phyloP scores from a whole-genome alignment of 2,329 filamentous ascomycete genomes.

The Fusarium pseudoanthophilum region DNA sequence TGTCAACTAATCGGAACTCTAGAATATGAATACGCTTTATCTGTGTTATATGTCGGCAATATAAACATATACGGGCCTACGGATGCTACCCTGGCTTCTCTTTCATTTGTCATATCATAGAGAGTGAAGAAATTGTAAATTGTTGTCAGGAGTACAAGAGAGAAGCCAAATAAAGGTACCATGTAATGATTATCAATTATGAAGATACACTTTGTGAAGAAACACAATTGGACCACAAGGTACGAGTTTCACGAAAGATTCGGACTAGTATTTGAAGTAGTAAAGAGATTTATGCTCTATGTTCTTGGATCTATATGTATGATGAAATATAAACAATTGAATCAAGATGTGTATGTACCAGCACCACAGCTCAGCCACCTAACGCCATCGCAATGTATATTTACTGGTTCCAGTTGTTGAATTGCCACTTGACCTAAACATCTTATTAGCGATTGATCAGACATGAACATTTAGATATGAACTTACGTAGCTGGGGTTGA shows the following conservation, averaged over 20 bases:
- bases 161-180: neutral
- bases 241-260: neutral
- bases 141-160: neutral
- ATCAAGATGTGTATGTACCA: conserved; percentile 36
- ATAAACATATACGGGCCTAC: neutral
- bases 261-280: neutral
- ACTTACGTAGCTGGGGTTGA: conserved; percentile 45
- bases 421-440: conserved; percentile 40
- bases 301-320: conserved; percentile 14
- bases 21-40: neutral
- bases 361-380: neutral
- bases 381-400: neutral
- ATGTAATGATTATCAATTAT: neutral
- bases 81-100: neutral
- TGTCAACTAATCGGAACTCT: neutral
- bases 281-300: neutral
- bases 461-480: fast-evolving
- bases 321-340: conserved; percentile 31
- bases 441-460: neutral
- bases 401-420: conserved; percentile 42
- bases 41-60: neutral
- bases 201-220: neutral
- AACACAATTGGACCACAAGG: neutral
- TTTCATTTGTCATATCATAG: neutral
- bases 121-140: neutral